Evolutionary conservation across 1,284 basidiomycete genomes (phyloP).

Genomic region (Apiotrichum laibachii): DNA sequence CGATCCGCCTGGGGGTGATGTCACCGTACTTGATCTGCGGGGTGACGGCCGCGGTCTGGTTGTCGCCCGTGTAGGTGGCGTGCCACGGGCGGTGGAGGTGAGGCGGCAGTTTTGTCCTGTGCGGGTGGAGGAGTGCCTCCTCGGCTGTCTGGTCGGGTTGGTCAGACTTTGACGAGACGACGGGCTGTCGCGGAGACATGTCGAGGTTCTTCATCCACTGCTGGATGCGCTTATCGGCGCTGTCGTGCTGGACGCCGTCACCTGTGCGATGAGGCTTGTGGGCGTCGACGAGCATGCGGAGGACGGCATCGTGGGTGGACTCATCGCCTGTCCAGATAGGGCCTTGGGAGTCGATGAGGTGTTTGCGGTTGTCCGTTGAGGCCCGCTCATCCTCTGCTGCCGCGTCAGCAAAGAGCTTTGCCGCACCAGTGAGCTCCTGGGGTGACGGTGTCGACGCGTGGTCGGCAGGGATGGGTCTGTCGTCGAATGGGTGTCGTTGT

Average conservation of each 20-base stretch:
- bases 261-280: constrained; percentile 68
- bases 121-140: constrained; percentile 18
- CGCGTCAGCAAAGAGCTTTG: constrained; percentile 70
- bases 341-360: constrained; percentile 48
- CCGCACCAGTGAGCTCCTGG: constrained; percentile 55
- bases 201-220: constrained; percentile 49
- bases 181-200: constrained; percentile 30
- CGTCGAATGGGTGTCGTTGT: too few species aligned
- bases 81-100: constrained; percentile 49
- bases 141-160: background rate
- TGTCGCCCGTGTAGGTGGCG: constrained; percentile 44
- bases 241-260: constrained; percentile 45
- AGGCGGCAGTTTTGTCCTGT: constrained; percentile 44
- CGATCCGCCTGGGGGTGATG: constrained; percentile 30
- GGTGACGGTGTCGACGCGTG: background rate
- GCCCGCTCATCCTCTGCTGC: constrained; percentile 57
- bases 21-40: constrained; percentile 46
- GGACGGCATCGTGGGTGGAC: constrained; percentile 65
- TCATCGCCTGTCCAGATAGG: constrained; percentile 71
- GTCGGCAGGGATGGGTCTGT: too few species aligned
- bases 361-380: constrained; percentile 25
- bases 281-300: constrained; percentile 81
- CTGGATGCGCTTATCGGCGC: constrained; percentile 72
- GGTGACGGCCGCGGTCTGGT: constrained; percentile 9
- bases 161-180: background rate